Evolutionary conservation across 345 rosid species (phyloP).

Genomic region (Combretum micranthum): DNA sequence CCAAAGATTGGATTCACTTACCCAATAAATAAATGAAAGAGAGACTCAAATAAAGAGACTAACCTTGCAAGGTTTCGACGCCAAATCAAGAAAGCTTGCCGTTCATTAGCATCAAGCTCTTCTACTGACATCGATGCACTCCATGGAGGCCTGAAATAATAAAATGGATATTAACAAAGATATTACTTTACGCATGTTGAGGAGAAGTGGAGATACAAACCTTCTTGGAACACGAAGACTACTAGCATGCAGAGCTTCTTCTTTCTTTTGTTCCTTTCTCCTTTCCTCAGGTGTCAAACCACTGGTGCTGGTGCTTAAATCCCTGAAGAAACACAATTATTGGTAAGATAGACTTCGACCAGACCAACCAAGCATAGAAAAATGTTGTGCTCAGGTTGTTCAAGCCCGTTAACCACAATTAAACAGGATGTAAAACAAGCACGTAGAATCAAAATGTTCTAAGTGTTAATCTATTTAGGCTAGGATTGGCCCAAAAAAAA

Average conservation of each 20-base stretch:
- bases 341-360: neutral
- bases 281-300: conserved; percentile 47
- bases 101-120: conserved; percentile 65
- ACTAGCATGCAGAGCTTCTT: conserved; percentile 57
- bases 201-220: conserved; percentile 15
- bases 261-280: conserved; percentile 54
- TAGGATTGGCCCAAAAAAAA: no score
- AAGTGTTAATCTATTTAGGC: no score
- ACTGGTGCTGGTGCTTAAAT: conserved; percentile 39
- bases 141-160: conserved; percentile 60
- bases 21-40: neutral
- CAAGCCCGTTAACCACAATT: no score
- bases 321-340: conserved; percentile 30
- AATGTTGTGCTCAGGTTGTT: no score
- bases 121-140: conserved; percentile 56
- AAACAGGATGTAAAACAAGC: no score
- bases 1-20: neutral
- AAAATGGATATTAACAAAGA: neutral
- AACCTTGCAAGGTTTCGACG: conserved; percentile 78
- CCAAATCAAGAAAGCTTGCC: conserved; percentile 68
- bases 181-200: neutral
- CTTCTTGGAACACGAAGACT: conserved; percentile 68
- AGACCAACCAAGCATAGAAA: no score
- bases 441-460: no score
- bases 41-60: conserved; percentile 2